Evolutionary conservation across 805 yeast genomes (phyloP), one percentile per base, ranked within the genome.

Genomic region (Ogataea glucozyma): DNA sequence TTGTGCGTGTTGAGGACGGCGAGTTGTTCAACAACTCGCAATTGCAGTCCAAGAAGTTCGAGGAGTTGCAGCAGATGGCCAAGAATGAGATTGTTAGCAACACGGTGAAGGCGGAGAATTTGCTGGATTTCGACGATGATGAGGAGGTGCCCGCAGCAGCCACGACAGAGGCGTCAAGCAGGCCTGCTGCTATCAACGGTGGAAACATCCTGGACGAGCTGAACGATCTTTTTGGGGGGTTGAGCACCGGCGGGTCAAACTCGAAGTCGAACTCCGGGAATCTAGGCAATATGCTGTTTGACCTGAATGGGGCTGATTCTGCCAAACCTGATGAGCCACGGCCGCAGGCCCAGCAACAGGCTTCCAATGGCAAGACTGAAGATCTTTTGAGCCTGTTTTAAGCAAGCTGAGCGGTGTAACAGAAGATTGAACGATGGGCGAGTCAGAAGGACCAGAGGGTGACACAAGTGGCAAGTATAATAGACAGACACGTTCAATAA

Each of bases 121-220:
- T 93, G 52, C 76, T 91, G 39, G 96, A 91, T 61, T 81, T 91
- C 51, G 97, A 85, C 56, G 88, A 81, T 47, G 88, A 80, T 35
- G 77, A 69, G 14, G 69, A 52, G 33, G 52, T 47, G 1, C 50
- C 43, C 1, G 48, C 17, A 20, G 59, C 9, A 53, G 53, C 4
- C 12, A 31, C 4, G 52, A 49, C 7, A 58, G n/a, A n/a, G n/a
- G n/a, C n/a, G n/a, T n/a, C n/a, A n/a, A n/a, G n/a, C n/a, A n/a
- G n/a, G n/a, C n/a, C 47, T 3, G 60, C 57, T 16, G 35, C 65
- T 3, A 53, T 49, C 12, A 52, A 51, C 12, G 48, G 64, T 4
- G 61, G 68, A 4, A 75, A 73, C 44, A 73, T 83, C 13, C 66
- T 88, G 48, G 85, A 80, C 48, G 95, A 88, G 53, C 71, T 88